phyloP scores from a whole-genome alignment of 148 eudicot species.

The Nepenthes mirabilis region DNA sequence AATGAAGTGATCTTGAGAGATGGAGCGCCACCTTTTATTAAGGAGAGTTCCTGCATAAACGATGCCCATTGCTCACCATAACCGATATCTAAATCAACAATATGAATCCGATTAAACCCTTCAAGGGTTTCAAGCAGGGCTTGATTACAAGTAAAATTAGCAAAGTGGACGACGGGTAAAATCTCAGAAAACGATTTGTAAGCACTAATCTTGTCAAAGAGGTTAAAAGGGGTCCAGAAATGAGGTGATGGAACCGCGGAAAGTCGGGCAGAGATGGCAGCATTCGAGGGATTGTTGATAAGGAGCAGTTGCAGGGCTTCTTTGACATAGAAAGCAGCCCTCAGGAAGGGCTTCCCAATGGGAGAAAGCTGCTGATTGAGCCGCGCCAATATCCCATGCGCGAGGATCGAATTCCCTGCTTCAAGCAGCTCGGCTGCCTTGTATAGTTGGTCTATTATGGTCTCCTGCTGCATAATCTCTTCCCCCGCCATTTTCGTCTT shows the following conservation, averaged over 20 bases:
- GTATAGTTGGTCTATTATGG: slow-evolving; percentile 58
- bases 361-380: slow-evolving; percentile 98
- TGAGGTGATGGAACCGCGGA: background rate
- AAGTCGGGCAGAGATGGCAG: slow-evolving; percentile 15
- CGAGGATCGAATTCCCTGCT: slow-evolving; percentile 64
- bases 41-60: slow-evolving; percentile 79
- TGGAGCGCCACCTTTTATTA: slow-evolving; percentile 42
- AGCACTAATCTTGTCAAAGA: slow-evolving; percentile 72
- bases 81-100: slow-evolving; percentile 76
- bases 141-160: slow-evolving; percentile 75
- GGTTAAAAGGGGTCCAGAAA: slow-evolving; percentile 41
- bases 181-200: slow-evolving; percentile 77
- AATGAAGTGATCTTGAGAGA: slow-evolving; percentile 60
- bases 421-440: slow-evolving; percentile 75
- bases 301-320: slow-evolving; percentile 67
- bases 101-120: slow-evolving; percentile 50
- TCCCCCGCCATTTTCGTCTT: slow-evolving; percentile 30
- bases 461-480: slow-evolving; percentile 31
- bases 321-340: slow-evolving; percentile 70
- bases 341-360: slow-evolving; percentile 55
- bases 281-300: slow-evolving; percentile 12
- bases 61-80: slow-evolving; percentile 96
- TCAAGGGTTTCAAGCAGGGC: slow-evolving; percentile 65
- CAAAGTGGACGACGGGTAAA: slow-evolving; percentile 64
- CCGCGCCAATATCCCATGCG: slow-evolving; percentile 99